phyloP scores from a whole-genome alignment of 495 filamentous ascomycete genomes.

The Podospora australis region DNA sequence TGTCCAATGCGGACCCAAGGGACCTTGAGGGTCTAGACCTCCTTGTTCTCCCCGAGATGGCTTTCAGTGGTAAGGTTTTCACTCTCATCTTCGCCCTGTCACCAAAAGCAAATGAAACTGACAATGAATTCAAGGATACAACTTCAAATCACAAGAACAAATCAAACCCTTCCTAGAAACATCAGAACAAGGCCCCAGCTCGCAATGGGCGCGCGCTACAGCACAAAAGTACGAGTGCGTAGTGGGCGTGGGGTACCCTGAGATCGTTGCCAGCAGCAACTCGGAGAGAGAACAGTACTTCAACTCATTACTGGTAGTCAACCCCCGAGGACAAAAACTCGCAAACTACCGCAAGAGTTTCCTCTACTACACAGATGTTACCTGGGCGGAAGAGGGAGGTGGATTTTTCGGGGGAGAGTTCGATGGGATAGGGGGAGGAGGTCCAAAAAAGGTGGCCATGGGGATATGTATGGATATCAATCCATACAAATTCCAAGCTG shows the following conservation, averaged over 20 bases:
- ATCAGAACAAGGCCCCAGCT: constrained; percentile 62
- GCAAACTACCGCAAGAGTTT: constrained; percentile 85
- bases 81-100: neutral
- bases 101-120: neutral
- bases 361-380: constrained; percentile 66
- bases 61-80: constrained; percentile 65
- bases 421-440: too few species aligned
- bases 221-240: constrained; percentile 67
- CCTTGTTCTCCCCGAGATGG: constrained; percentile 80
- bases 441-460: constrained; percentile 65
- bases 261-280: constrained; percentile 45
- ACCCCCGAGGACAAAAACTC: constrained; percentile 60
- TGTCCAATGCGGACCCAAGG: constrained; percentile 48
- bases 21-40: constrained; percentile 59
- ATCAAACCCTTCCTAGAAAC: constrained; percentile 81
- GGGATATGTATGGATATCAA: constrained; percentile 71
- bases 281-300: constrained; percentile 51
- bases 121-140: constrained; percentile 73
- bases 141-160: constrained; percentile 70
- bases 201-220: constrained; percentile 70
- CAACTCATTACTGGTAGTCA: constrained; percentile 81
- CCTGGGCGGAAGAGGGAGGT: constrained; percentile 74
- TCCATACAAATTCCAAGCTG: constrained; percentile 57
- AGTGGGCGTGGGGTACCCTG: constrained; percentile 88
- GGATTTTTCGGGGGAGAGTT: constrained; percentile 46